Conservation (phyloP, 202 grass and related monocot species). For the Schoenoplectus tabernaemontani region DNA sequence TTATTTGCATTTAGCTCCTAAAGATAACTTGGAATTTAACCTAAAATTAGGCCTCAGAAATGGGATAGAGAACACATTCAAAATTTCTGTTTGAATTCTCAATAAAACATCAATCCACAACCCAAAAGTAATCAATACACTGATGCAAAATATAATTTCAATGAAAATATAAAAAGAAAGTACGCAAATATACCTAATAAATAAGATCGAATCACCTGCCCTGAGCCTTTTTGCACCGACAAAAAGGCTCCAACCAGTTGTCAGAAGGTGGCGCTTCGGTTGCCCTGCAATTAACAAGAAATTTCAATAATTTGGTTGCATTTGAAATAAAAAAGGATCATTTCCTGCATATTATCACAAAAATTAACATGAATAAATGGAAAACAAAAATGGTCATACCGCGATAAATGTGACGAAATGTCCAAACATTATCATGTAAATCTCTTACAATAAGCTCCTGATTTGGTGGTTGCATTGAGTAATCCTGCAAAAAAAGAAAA, state of each 20-base stretch:
- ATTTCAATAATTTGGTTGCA: not conserved
- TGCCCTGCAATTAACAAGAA: constrained; percentile 55
- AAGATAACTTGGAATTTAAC: not conserved
- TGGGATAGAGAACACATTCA: not conserved
- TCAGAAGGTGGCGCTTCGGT: constrained; percentile 94
- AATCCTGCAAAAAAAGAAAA: constrained; percentile 47
- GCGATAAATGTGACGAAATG: constrained; percentile 99
- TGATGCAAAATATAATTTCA: not conserved
- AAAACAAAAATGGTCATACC: constrained; percentile 41
- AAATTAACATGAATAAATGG: constrained; percentile 12
- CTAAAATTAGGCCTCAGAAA: not conserved
- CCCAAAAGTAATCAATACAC: not conserved
- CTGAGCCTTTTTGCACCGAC: constrained; percentile 83
- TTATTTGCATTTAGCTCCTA: not conserved
- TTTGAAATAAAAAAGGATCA: constrained; percentile 1
- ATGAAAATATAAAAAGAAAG: not conserved
- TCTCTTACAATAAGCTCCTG: constrained; percentile 92
- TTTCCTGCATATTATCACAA: not conserved
- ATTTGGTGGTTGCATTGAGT: constrained; percentile 88
- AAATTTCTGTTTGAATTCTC: not conserved
- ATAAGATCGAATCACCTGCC: constrained; percentile 91
- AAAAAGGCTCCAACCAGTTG: constrained; percentile 98
- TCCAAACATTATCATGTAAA: constrained; percentile 96
- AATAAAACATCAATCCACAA: not conserved
- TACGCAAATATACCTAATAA: constrained; percentile 57